phyloP scores from a whole-genome alignment of 352 stramenopile species.

The Phytophthora boehmeriae region DNA sequence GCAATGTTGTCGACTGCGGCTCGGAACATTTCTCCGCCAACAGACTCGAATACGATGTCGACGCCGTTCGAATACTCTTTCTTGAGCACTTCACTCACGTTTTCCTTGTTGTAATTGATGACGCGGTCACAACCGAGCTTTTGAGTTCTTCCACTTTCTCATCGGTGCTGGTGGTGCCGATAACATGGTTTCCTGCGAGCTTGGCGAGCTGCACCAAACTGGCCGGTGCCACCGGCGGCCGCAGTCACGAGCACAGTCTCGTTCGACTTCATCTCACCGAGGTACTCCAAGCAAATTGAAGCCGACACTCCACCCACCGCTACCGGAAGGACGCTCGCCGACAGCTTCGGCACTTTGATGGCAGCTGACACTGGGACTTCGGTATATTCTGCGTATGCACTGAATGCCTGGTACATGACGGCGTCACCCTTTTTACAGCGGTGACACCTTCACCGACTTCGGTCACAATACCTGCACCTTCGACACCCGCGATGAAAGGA shows the following conservation, averaged over 20 bases:
- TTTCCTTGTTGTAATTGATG: conserved; percentile 73
- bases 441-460: conserved; percentile 33
- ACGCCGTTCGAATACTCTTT: conserved; percentile 43
- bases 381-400: conserved; percentile 55
- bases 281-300: conserved; percentile 42
- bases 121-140: conserved; percentile 50
- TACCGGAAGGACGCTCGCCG: conserved; percentile 35
- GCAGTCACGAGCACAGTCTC: conserved; percentile 40
- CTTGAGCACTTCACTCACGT: conserved; percentile 40
- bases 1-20: conserved; percentile 37
- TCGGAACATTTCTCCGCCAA: conserved; percentile 38
- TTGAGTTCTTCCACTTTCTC: conserved; percentile 69
- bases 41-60: conserved; percentile 41
- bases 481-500: conserved; percentile 49
- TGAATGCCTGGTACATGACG: conserved; percentile 43
- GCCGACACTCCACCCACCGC: conserved; percentile 46
- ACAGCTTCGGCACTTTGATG: conserved; percentile 31
- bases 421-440: conserved; percentile 32
- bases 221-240: conserved; percentile 63
- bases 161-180: conserved; percentile 62
- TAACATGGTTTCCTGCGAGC: conserved; percentile 55
- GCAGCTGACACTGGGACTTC: conserved; percentile 30
- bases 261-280: conserved; percentile 36
- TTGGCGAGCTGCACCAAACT: conserved; percentile 81
- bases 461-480: conserved; percentile 43